Percentiles rank a stretch among this genome's conserved stretches.
These are phyloP conservation scores for Podila epicladia DNA, from an alignment of 192 early-diverging fungal genomes.

Conservation along the genomic window DNA sequence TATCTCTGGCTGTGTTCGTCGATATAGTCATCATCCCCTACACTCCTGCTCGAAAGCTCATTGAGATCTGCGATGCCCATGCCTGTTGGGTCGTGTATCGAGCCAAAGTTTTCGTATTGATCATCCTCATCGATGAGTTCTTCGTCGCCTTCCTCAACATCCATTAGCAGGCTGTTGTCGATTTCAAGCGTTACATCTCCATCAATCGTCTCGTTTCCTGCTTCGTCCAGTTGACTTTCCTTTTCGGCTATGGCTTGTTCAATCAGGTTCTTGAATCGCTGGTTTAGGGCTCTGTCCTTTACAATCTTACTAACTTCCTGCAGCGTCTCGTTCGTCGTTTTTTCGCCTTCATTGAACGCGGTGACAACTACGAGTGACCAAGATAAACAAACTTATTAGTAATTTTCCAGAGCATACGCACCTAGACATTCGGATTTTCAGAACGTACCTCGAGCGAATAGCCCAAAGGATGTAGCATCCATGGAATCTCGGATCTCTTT, in stretches of 20 bases:
- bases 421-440: neutral
- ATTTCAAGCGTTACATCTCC: constrained; percentile 38
- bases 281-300: constrained; percentile 27
- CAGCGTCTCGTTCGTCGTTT: constrained; percentile 44
- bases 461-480: constrained; percentile 39
- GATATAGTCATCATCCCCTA: neutral
- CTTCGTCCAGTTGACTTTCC: constrained; percentile 26
- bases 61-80: neutral
- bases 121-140: neutral
- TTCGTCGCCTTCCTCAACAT: constrained; percentile 8
- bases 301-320: constrained; percentile 43
- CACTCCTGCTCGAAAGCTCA: neutral
- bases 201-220: constrained; percentile 24
- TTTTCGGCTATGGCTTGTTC: constrained; percentile 46
- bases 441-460: constrained; percentile 40
- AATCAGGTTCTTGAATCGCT: constrained; percentile 42
- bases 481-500: constrained; percentile 52
- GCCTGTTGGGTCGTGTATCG: neutral
- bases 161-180: constrained; percentile 31
- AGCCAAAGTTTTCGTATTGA: neutral
- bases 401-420: neutral
- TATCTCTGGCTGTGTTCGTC: neutral
- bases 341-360: constrained; percentile 46
- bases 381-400: neutral
- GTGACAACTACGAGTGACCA: constrained; percentile 20